Evolutionary conservation across 805 yeast species (phyloP).

Genomic region (Clavispora phyllophila): DNA sequence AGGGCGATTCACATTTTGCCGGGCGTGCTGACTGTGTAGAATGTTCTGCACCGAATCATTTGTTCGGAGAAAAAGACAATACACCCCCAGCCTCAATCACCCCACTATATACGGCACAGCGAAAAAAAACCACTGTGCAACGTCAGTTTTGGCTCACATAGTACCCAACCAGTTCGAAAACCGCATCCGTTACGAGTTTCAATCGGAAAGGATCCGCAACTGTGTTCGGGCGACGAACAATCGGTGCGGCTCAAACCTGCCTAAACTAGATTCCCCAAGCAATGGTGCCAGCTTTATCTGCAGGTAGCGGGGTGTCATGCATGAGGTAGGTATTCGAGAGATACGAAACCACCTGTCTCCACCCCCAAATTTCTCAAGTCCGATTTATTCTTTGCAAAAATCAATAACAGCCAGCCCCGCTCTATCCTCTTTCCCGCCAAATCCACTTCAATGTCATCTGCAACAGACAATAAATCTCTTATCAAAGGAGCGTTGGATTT

Average conservation of each 20-base stretch:
- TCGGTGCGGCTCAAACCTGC: background rate
- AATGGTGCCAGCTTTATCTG: background rate
- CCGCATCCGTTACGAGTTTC: too few relatives aligned
- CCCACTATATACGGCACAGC: background rate
- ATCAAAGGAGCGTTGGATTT: conserved; percentile 58
- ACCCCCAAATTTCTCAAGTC: background rate
- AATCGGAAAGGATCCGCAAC: too few relatives aligned
- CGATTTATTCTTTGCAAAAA: background rate
- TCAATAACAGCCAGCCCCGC: background rate
- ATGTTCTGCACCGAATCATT: background rate
- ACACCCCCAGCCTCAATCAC: background rate
- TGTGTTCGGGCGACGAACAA: background rate
- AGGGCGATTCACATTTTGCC: background rate
- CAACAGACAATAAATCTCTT: conserved; percentile 4
- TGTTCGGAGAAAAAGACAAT: background rate
- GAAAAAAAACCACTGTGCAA: background rate
- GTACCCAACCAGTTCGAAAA: too few relatives aligned
- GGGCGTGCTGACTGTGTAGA: background rate
- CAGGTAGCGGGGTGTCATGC: background rate
- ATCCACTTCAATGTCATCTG: background rate
- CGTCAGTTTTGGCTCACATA: too few relatives aligned
- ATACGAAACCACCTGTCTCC: background rate
- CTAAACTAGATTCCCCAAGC: background rate
- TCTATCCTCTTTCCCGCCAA: background rate
- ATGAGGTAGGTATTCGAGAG: background rate